Conservation (phyloP, 2,329 filamentous ascomycete species). For the Colletotrichum sp. region DNA sequence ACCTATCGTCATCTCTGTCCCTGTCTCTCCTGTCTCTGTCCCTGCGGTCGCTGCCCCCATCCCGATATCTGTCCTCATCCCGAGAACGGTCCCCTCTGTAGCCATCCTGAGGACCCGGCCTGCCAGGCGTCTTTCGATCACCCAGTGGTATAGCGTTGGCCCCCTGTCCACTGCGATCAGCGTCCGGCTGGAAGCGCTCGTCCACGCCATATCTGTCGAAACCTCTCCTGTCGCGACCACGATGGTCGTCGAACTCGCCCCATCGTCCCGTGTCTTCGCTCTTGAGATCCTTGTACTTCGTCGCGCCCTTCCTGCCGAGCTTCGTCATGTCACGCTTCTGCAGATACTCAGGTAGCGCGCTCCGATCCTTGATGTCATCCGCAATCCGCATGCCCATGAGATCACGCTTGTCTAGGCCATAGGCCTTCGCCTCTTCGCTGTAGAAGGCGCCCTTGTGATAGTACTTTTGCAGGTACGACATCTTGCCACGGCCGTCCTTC, state of each 20-base stretch:
- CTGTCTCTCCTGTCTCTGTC: slow-evolving; percentile 25
- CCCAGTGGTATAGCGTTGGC: slow-evolving; percentile 76
- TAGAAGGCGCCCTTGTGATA: slow-evolving; percentile 98
- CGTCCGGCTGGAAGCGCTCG: slow-evolving; percentile 72
- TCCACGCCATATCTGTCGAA: slow-evolving; percentile 54
- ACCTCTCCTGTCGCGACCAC: slow-evolving; percentile 31
- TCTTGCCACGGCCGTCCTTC: slow-evolving; percentile 77
- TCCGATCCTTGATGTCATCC: slow-evolving; percentile 83
- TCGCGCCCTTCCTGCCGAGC: slow-evolving; percentile 88
- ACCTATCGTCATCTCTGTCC: slow-evolving; percentile 34
- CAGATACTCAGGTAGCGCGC: slow-evolving; percentile 87
- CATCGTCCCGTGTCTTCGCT: slow-evolving; percentile 90
- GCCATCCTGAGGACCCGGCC: slow-evolving; percentile 15
- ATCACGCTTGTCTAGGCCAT: slow-evolving; percentile 80
- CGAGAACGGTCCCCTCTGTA: slow-evolving; percentile 30
- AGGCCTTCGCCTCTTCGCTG: slow-evolving; percentile 77
- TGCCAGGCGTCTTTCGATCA: slow-evolving; percentile 50
- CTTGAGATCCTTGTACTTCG: slow-evolving; percentile 87
- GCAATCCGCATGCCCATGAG: slow-evolving; percentile 84
- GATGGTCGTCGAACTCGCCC: slow-evolving; percentile 67
- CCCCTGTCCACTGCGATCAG: slow-evolving; percentile 57
- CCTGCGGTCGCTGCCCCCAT: slow-evolving; percentile 29
- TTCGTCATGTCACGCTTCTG: slow-evolving; percentile 94
- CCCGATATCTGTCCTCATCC: slow-evolving; percentile 45
- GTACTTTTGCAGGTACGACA: slow-evolving; percentile 93